Base-by-base conservation (phyloP, 2,329 filamentous ascomycete genomes). In the Teratosphaeriaceae sp. region DNA sequence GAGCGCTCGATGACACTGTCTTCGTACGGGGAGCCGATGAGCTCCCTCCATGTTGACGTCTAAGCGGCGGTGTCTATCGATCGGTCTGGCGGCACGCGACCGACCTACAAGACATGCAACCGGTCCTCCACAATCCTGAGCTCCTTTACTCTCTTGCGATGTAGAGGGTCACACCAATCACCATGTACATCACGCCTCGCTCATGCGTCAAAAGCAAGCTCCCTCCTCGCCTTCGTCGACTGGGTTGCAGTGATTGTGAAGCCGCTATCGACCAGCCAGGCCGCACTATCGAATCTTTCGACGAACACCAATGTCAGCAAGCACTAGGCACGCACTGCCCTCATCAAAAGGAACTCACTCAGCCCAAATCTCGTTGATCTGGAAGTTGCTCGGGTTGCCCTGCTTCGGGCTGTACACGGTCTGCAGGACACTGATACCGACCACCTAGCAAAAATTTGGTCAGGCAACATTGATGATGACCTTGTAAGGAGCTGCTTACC, bases 241-340 rank as follows among this genome's bases (percentile, higher is more conserved):
- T n/a, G 29, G 18, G 39, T 9, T 2, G 38, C 16, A 2, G 13
- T 30, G 12, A 30, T n/a, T 3, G 35, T 13, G 27, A 43, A 24
- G 11, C 42, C 42, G 22, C 45, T 20, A 31, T 48, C 42, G 3
- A 27, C 30, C 22, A 48, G 26, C 45, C 45, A 48, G 18, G 45
- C 42, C 5, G 35, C 45, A 30, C 42, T 45, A 19, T 48, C 42
- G 22, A 48, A 38, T 12, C 27, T 30, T 13, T 5, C 5, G 15
- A 30, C 5, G 5, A 30, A 30, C 27, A 30, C 4, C 4, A n/a
- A 30, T 30, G 12, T 12, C 5, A 30, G 13, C 27, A 11, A 30
- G 11, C 5, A 6, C 15, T 6, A 13, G 27, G 27, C 27, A 30
- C 15, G 15, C 27, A 30, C 5, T 11, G 15, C 13, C 12, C 12